A percentile compares a stretch with the other conserved stretches of the same genome.
These are phyloP conservation scores for Styphnolobium japonicum DNA, from an alignment of 306 rosid species.

Conservation along the genomic window DNA sequence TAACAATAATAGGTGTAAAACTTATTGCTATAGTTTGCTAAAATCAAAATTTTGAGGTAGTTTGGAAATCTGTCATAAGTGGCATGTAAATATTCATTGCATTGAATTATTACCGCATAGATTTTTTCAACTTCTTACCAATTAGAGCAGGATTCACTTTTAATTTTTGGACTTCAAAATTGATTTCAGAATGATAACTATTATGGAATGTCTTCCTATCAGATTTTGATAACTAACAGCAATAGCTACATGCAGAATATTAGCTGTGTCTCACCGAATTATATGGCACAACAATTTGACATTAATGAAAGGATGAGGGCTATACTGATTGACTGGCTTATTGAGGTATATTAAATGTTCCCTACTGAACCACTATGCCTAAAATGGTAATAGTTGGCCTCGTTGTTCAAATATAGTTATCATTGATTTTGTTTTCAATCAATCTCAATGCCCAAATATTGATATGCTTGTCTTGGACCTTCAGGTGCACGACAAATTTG, in stretches of 20 bases:
- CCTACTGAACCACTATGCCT: conserved; percentile 19
- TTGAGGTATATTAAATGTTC: conserved; percentile 60
- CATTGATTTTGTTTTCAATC: background rate
- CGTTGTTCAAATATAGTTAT: background rate
- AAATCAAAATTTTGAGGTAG: background rate
- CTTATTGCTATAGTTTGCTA: background rate
- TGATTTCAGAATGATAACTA: background rate
- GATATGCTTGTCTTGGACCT: conserved; percentile 12
- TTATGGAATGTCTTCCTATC: background rate
- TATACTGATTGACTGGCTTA: conserved; percentile 94
- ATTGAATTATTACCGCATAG: background rate
- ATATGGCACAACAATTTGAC: conserved; percentile 76
- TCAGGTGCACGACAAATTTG: conserved; percentile 98
- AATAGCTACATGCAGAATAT: conserved; percentile 47
- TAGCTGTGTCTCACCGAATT: conserved; percentile 62
- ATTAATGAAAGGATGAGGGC: conserved; percentile 95
- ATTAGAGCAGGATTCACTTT: background rate
- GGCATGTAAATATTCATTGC: background rate
- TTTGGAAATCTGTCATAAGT: background rate
- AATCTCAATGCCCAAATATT: background rate
- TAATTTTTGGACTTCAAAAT: background rate
- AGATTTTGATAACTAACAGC: conserved; percentile 17
- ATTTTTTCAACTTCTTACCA: background rate
- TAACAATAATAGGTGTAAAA: background rate
- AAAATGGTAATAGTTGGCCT: conserved; percentile 24